Evolutionary conservation across 1,284 basidiomycete species (phyloP), one percentile per base, ranked within the genome.

Genomic region (Pascua sp.): DNA sequence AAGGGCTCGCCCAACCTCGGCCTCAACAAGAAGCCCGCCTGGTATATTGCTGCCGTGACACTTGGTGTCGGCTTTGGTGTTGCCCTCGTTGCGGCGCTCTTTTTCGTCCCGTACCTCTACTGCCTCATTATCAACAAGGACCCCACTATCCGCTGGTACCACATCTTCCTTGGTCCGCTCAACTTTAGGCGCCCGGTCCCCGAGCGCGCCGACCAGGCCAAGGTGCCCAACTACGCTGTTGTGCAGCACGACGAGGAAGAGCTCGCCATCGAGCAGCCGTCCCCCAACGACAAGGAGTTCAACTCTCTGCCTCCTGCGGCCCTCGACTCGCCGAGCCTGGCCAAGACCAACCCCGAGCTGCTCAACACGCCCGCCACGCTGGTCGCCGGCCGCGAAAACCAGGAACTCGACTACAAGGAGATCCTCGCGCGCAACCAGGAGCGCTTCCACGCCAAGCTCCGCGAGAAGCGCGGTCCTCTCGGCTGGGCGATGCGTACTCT

Each of bases 51-150:
- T 12, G 65, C 70, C 3, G 78, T 77, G 40, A 71, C 76, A 49
- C 60, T 80, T 42, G 75, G 77, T 42, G 73, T 75, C 15, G 79
- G 73, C 11, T 61, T 63, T n/a, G 79, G 73, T 52, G 62, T 80
- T 42, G 60, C 69, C 3, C 24, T 73, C 37, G 63, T 80, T 13
- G 65, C 79, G 4, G 63, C 73, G 51, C 37, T 80, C 58, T 80
- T 80, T 72, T 80, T 78, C 67, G 67, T 81, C n/a, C 80, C 80
- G 1, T 81, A 70, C 71, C 70, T 80, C 45, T 68, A 78, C 70
- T 64, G 67, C 65, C 74, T 76, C 49, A 72, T 79, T 53, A 67
- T 80, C 65, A 76, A 76, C 68, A 70, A 72, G 61, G 80, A 81
- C 64, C 70, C 74, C 68, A 78, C 70, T 48, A 49, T 75, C 45